Base-by-base conservation (phyloP, 345 rosid species). In the Rhizophora apiculata region DNA sequence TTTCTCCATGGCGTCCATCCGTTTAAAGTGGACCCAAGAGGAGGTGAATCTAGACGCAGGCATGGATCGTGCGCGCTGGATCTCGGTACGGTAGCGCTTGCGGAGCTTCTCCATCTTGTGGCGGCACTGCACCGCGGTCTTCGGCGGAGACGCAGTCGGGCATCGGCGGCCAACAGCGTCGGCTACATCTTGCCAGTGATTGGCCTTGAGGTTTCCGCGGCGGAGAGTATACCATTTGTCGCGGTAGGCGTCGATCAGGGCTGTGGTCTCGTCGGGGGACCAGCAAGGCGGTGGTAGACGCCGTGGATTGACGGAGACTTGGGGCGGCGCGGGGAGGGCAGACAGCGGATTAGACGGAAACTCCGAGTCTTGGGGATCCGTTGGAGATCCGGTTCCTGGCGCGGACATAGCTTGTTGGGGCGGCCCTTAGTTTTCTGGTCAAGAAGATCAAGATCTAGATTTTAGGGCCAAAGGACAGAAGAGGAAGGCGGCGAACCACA, bases 81-180 rank as follows among this genome's bases (percentile, higher is more conserved):
- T 87, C 91, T 93, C 96, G 1, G 96, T 84, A 0, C 97, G 86
- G 60, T 93, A 91, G 57, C 97, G 86, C 68, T 93, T 87, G 18
- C 98, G 85, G 3, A 93, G 93, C 80, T 93, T 93, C 90, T 93
- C 98, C 98, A 93, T 93, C 89, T 93, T 93, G 74, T 93, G 98
- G 2, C 97, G 89, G 71, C 98, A 93, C 85, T 93, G 98, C 57
- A 93, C 90, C 39, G 95, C 88, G 1, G 91, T 93, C 78, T 93
- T 93, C 53, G 85, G 73, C 46, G 84, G 91, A 10, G 85, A 71
- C 11, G 84, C 92, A 9, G 76, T 70, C 21, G 97, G 96, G 31
- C 97, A 93, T 22, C 82, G 80, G 15, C 43, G 74, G 2, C 80
- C 76, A 5, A 93, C 91, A 3, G 83, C 75, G 52, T 88, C 93